Percentiles rank a stretch among this genome's conserved stretches.
phyloP scores from a whole-genome alignment of 2,329 filamentous ascomycete genomes.

The Colletotrichum tanaceti region DNA sequence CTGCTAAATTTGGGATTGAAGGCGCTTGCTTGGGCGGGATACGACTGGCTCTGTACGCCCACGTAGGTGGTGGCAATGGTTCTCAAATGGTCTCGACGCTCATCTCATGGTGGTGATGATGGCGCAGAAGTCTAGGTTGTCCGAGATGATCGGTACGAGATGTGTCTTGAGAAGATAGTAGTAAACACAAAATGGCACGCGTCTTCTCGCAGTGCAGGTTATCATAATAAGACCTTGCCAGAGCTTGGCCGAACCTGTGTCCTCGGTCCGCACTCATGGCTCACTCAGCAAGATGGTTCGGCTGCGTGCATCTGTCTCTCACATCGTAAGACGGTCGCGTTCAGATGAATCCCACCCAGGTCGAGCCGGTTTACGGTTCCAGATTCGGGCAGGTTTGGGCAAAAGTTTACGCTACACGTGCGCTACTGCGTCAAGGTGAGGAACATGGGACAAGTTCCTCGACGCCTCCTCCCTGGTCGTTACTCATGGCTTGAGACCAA shows the following conservation, averaged over 20 bases:
- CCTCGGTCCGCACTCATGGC: background rate
- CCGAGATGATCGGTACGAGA: background rate
- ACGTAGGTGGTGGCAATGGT: slow-evolving; percentile 1
- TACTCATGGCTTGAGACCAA: slow-evolving; percentile 37
- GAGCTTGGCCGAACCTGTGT: background rate
- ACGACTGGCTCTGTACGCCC: background rate
- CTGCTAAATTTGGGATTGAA: slow-evolving; percentile 7
- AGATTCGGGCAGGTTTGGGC: slow-evolving; percentile 20
- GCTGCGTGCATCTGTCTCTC: slow-evolving; percentile 2
- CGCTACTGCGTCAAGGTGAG: slow-evolving; percentile 19
- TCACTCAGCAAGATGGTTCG: background rate
- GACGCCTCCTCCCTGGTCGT: slow-evolving; percentile 34
- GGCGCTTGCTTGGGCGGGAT: slow-evolving; percentile 13
- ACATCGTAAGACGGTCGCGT: slow-evolving; percentile 20
- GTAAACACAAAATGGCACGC: background rate
- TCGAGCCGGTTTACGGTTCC: slow-evolving; percentile 11
- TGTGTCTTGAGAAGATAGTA: background rate
- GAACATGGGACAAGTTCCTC: slow-evolving; percentile 9
- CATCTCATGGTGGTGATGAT: too few relatives aligned
- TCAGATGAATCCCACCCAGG: slow-evolving; percentile 9
- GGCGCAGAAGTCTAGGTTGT: background rate
- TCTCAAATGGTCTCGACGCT: background rate
- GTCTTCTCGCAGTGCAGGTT: background rate
- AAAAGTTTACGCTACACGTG: slow-evolving; percentile 31
- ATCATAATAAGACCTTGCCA: background rate